phyloP scores from a whole-genome alignment of 1,284 basidiomycete genomes.

The Bondarzewia mesenterica region DNA sequence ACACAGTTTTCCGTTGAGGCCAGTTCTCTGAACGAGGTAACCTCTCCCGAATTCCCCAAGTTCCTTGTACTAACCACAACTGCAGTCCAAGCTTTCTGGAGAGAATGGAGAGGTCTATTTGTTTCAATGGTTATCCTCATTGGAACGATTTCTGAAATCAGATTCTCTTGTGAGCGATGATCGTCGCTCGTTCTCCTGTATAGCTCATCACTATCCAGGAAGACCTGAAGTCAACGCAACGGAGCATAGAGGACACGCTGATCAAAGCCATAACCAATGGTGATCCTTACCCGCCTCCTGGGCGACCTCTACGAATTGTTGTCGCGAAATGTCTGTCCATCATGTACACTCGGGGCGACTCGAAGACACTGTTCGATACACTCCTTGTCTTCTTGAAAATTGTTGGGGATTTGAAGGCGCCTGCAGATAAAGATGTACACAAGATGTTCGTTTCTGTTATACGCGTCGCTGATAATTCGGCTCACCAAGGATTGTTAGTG shows the following conservation, averaged over 20 bases:
- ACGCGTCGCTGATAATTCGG: not conserved
- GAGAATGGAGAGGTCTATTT: constrained; percentile 78
- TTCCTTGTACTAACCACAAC: not conserved
- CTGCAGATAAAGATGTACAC: constrained; percentile 45
- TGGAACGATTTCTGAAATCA: constrained; percentile 50
- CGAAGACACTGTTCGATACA: constrained; percentile 80
- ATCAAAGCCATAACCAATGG: constrained; percentile 56
- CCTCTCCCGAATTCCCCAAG: not conserved
- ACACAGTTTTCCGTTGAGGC: too few relatives aligned
- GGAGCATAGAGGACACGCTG: constrained; percentile 51
- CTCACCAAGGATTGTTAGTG: constrained; percentile 30
- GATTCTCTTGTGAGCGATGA: constrained; percentile 36
- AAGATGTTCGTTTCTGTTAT: constrained; percentile 45
- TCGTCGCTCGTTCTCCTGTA: not conserved
- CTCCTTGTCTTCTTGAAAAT: constrained; percentile 74
- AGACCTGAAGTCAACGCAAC: constrained; percentile 56
- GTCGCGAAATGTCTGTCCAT: constrained; percentile 72
- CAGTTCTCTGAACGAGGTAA: too few relatives aligned
- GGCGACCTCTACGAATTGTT: constrained; percentile 77
- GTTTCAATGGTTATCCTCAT: constrained; percentile 72
- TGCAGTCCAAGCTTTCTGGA: constrained; percentile 56
- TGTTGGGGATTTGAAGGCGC: constrained; percentile 62
- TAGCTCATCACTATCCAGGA: constrained; percentile 32
- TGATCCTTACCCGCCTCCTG: constrained; percentile 67
- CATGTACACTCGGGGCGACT: constrained; percentile 80